Base-by-base conservation (phyloP, 352 stramenopile genomes). In the Phytophthora hibernalis region DNA sequence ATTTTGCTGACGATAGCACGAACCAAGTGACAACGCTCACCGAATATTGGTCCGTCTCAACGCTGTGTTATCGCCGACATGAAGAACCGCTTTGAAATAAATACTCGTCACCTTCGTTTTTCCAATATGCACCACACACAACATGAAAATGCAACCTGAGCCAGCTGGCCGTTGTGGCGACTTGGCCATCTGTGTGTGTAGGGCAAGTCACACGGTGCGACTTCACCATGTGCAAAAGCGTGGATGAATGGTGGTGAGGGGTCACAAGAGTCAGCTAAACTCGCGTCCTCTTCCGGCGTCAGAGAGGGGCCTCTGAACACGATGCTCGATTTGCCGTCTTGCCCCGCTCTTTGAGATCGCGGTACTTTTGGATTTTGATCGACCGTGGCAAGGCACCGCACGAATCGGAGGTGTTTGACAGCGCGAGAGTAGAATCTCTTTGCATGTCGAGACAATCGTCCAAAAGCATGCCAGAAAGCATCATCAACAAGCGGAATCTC, bases 111-210 rank as follows among this genome's bases (percentile, higher is more conserved):
- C 35, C 28, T 55, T 50, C 16, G 28, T n/a, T n/a, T n/a, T n/a
- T n/a, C n/a, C n/a, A n/a, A 12, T 45, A 38, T 9, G 37, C 11
- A 42, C 30, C 15, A 24, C 43, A 33, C 28, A 47, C 38, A 30
- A 5, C 49, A 21, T 35, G 43, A 51, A 63, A 62, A 60, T 49
- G 42, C 49, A 26, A 56, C 6, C 21, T 15, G 24, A 57, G 24
- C 50, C 40, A 66, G 62, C 33, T 61, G 31, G 16, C 31, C 30
- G 40, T 10, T 43, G 22, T 74, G 66, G 66, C 60, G 61, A 54
- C 54, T 64, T 58, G 30, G 28, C 67, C 67, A 75, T 75, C 64
- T 75, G 67, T 53, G 53, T 12, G 66, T 54, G 20, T 74, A 74
- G 60, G 54, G 66, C 61, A 30, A 16, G 50, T 59, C 33, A 60